Conservation (phyloP, 1,284 basidiomycete species). For the Moesziomyces parantarcticus region DNA sequence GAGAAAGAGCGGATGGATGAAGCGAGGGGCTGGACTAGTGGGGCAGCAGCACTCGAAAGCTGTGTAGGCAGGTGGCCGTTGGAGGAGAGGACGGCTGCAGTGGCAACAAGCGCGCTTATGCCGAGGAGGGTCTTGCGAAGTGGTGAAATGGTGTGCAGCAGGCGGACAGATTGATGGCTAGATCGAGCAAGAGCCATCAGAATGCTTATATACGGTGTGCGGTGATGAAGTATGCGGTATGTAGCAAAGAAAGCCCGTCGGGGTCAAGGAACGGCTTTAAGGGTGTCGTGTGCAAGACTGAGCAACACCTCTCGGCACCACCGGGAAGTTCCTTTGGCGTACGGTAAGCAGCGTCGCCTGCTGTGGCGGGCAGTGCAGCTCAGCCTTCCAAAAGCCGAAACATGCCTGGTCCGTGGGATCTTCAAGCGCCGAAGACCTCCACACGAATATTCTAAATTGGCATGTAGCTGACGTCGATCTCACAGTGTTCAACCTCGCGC, state of each 20-base stretch:
- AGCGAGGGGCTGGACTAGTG: not conserved
- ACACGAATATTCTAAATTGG: not conserved
- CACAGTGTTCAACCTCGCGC: slow-evolving; percentile 2
- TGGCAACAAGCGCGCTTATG: slow-evolving; percentile 26
- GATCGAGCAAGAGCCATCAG: slow-evolving; percentile 40
- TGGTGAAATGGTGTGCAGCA: slow-evolving; percentile 25
- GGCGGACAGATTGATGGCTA: slow-evolving; percentile 13
- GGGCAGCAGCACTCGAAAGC: slow-evolving; percentile 2
- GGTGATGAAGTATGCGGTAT: no score
- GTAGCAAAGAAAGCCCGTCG: not conserved
- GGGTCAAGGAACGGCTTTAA: no score
- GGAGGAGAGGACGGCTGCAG: slow-evolving; percentile 25
- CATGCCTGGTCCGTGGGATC: slow-evolving; percentile 9
- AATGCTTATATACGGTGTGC: no score
- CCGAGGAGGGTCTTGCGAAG: slow-evolving; percentile 24
- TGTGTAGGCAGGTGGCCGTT: slow-evolving; percentile 4
- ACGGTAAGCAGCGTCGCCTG: slow-evolving; percentile 12
- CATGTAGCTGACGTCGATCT: slow-evolving; percentile 2
- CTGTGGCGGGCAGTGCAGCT: no score
- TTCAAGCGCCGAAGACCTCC: slow-evolving; percentile 11
- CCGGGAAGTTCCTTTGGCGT: not conserved
- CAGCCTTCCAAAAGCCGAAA: slow-evolving; percentile 8
- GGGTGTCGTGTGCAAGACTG: slow-evolving; percentile 24
- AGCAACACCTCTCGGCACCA: slow-evolving; percentile 1
- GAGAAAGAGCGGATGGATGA: slow-evolving; percentile 23